Base-by-base conservation (phyloP, 768 basidiomycete species). In the Psilocybe tampanensis region DNA sequence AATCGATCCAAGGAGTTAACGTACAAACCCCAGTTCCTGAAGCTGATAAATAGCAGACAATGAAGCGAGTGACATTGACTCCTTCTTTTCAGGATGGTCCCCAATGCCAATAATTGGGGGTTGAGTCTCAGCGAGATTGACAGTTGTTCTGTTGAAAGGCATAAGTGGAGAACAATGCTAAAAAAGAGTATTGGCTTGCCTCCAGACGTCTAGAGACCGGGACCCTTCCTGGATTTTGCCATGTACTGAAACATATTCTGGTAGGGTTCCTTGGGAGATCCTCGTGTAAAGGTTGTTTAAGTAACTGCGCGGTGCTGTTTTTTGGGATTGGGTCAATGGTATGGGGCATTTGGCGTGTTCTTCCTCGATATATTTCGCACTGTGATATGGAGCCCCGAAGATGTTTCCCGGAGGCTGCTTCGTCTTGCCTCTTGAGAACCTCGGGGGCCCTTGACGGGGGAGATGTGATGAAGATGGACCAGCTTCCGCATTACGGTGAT, bases 51-150 rank as follows among this genome's bases (percentile, higher is more conserved):
- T 70, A 7, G 86, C 88, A 43, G 86, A 86, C 22, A 94, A 72
- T 1, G 88, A 87, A 6, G 92, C 91, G n/a, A 94, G 75, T 67
- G 81, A 80, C 62, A 89, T 84, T 0, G 94, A 86, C 19, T 86
- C 80, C 62, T 86, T 87, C 69, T 79, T 86, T 13, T 72, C 76
- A 3, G 68, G 11, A 44, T 77, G 73, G 70, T 92, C 88, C 7
- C 90, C 92, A 2, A 86, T 69, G 8, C 83, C 92, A 53, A 80
- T 64, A 32, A 92, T 68, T 12, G 70, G 70, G 2, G 75, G 67
- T 6, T 76, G 74, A 29, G 74, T 63, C 29, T 29, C 29, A 47
- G 73, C 70, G 12, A 80, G 47, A 8, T 67, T 69, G 6, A 78
- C 74, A 2, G 77, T 82, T 2, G 75, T 73, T 61, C 81, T 82